Conservation (phyloP, 2,329 filamentous ascomycete genomes). For the Cryphonectria japonica region DNA sequence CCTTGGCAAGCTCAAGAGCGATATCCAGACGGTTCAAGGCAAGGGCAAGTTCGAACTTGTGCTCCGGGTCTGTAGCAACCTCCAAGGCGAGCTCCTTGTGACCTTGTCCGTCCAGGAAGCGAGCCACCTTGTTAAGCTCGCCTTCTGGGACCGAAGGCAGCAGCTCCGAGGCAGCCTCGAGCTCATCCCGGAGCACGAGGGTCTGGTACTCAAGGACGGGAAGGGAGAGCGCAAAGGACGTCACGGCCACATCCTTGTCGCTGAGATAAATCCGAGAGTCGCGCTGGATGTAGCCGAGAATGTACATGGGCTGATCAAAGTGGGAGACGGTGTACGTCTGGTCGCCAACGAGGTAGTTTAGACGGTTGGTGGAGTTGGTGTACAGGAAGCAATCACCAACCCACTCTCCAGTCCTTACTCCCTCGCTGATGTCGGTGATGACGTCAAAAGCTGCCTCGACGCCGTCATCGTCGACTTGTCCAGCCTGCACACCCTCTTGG, state of each 20-base stretch:
- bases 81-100: slow-evolving; percentile 95
- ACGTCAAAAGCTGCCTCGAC: slow-evolving; percentile 96
- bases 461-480: slow-evolving; percentile 84
- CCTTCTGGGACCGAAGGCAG: slow-evolving; percentile 84
- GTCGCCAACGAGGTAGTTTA: slow-evolving; percentile 97
- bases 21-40: slow-evolving; percentile 81
- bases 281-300: slow-evolving; percentile 91
- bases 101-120: slow-evolving; percentile 95
- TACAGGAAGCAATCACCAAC: slow-evolving; percentile 99
- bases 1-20: slow-evolving; percentile 80
- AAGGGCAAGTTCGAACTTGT: slow-evolving; percentile 93
- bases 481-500: slow-evolving; percentile 78
- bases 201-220: slow-evolving; percentile 97
- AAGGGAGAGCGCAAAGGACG: slow-evolving; percentile 88
- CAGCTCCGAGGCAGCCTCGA: slow-evolving; percentile 87
- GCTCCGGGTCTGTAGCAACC: slow-evolving; percentile 91
- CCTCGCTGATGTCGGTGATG: slow-evolving; percentile 93
- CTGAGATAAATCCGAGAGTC: slow-evolving; percentile 94
- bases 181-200: slow-evolving; percentile 87
- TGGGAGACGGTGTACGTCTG: slow-evolving; percentile 97
- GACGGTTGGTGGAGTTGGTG: slow-evolving; percentile 92
- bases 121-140: slow-evolving; percentile 96
- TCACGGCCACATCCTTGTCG: slow-evolving; percentile 92
- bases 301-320: slow-evolving; percentile 94
- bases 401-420: slow-evolving; percentile 94